Evolutionary conservation across 2,329 filamentous ascomycete genomes (phyloP), one percentile per base, ranked within the genome.

Genomic region (Xylaria sp.): DNA sequence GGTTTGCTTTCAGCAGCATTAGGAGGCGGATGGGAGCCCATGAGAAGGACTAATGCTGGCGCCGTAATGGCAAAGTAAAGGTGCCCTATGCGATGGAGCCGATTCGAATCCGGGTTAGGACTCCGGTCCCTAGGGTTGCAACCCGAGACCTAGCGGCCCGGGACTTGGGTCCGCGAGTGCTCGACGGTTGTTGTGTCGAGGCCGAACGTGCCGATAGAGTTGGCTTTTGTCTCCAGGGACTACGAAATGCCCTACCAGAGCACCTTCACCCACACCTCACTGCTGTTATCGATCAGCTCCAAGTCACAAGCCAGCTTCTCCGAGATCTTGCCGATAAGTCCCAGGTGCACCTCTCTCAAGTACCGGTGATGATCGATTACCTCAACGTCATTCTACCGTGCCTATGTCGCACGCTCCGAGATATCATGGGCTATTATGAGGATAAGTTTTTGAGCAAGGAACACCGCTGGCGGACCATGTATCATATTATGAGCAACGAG

Each of bases 381-480:
- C 82, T 90, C 56, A 83, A 86, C 65, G 80, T 88, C 66, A 72
- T 89, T 17, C 79, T 90, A 2, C 88, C 88, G 0, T 88, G 87
- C 65, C 78, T 90, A 20, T 82, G 81, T 61, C 83, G 80, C 64
- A 85, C 85, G 0, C 76, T 90, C 17, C 77, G 81, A 49, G 87
- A 89, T 68, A 89, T 90, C 71, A 83, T 78, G 48, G 69, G 67
- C 9, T 83, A 83, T 76, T 85, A 87, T 72, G 83, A 87, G 40
- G 84, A 89, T 73, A 83, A 80, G 42, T 80, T 80, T 4, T 71
- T 84, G 49, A 79, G 81, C 20, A 83, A 82, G 63, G 81, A 85
- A 68, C 79, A 82, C 42, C 83, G 87, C 63, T 90, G 88, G 88
- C 82, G 83, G 49, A 83, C 82, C 71, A 89, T 90, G 86, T 88